Conservation (phyloP, 1,284 basidiomycete species). For the Heterobasidion irregulare region DNA sequence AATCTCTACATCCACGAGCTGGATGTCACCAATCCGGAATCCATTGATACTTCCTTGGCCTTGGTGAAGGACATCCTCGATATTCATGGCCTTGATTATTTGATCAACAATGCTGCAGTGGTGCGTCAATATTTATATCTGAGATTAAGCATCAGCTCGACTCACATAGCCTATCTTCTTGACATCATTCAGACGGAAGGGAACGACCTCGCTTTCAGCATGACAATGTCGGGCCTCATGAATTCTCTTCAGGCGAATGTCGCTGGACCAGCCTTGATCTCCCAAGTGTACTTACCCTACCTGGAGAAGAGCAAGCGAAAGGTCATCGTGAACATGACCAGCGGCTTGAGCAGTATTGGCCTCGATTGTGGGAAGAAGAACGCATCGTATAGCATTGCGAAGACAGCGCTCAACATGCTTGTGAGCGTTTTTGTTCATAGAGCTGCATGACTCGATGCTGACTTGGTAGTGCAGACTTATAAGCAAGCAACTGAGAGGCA, state of each 20-base stretch:
- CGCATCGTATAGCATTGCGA: constrained; percentile 22
- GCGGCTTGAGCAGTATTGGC: constrained; percentile 22
- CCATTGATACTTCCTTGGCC: constrained; percentile 19
- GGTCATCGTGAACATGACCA: constrained; percentile 26
- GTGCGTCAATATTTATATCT: constrained; percentile 13
- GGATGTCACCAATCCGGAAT: constrained; percentile 22
- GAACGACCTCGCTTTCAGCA: constrained; percentile 17
- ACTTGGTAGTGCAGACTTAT: constrained; percentile 15
- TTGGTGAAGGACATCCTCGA: constrained; percentile 20
- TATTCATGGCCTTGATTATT: constrained; percentile 24
- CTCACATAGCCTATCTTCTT: constrained; percentile 1
- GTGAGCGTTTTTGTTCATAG: constrained; percentile 8
- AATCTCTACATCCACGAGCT: constrained; percentile 25
- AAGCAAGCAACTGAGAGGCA: constrained; percentile 22
- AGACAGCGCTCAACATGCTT: constrained; percentile 23
- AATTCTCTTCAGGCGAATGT: constrained; percentile 22
- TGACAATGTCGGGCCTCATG: constrained; percentile 13
- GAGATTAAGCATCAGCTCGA: too few relatives aligned
- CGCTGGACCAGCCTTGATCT: constrained; percentile 23
- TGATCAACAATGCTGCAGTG: constrained; percentile 32
- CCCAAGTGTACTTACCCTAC: constrained; percentile 20
- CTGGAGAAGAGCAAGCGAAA: constrained; percentile 22
- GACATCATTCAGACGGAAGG: constrained; percentile 13
- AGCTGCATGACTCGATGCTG: not conserved
- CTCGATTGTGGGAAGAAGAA: constrained; percentile 14